Evolutionary conservation across 768 basidiomycete species (phyloP).

Genomic region (Austroboletus eburneus): DNA sequence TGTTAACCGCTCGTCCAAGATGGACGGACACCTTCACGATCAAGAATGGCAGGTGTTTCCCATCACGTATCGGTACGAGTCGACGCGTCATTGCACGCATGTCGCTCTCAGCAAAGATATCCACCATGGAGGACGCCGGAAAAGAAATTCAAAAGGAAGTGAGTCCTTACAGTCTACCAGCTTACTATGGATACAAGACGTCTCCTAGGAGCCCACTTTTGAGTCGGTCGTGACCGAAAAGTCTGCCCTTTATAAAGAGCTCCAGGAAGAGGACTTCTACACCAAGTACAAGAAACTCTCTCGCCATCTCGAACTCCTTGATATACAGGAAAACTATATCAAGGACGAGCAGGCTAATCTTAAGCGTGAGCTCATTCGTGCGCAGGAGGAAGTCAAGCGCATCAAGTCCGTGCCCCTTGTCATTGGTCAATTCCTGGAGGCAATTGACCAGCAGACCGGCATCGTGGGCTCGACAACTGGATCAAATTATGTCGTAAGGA

Average conservation of each 20-base stretch:
- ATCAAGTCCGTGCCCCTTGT: constrained; percentile 98
- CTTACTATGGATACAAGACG: not conserved
- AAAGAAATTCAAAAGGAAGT: constrained; percentile 83
- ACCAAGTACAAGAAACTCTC: constrained; percentile 96
- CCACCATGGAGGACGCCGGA: constrained; percentile 82
- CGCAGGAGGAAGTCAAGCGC: constrained; percentile 98
- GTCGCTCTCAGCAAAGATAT: constrained; percentile 10
- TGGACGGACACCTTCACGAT: not conserved
- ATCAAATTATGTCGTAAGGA: constrained; percentile 96
- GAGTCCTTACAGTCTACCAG: constrained; percentile 23
- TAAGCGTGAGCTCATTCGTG: constrained; percentile 95
- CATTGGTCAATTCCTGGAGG: constrained; percentile 98
- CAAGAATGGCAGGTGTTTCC: constrained; percentile 28
- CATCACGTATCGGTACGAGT: constrained; percentile 20
- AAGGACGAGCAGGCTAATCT: constrained; percentile 98
- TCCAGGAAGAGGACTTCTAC: constrained; percentile 91
- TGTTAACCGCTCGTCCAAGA: not conserved
- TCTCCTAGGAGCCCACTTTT: constrained; percentile 79
- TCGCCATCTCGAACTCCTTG: constrained; percentile 92
- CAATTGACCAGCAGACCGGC: constrained; percentile 95
- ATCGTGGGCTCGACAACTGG: constrained; percentile 98
- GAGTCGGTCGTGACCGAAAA: constrained; percentile 87
- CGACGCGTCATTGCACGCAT: constrained; percentile 27
- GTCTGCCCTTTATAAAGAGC: constrained; percentile 77
- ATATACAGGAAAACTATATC: constrained; percentile 94